phyloP scores from a whole-genome alignment of 805 yeast species.

The Candida maltosa region DNA sequence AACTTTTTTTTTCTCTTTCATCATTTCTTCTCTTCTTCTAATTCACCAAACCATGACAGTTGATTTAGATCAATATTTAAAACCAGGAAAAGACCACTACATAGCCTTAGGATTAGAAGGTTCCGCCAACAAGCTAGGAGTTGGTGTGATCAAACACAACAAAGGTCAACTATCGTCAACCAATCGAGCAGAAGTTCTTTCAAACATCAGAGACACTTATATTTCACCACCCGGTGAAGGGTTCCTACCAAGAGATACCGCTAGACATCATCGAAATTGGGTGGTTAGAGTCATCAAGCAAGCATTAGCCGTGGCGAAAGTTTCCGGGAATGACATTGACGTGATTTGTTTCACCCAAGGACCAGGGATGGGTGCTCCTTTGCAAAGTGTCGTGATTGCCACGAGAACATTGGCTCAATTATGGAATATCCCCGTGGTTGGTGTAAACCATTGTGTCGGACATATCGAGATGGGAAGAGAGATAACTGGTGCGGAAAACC shows the following conservation, averaged over 20 bases:
- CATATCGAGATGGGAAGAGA: conserved; percentile 99
- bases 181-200: conserved; percentile 70
- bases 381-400: conserved; percentile 87
- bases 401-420: conserved; percentile 81
- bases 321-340: conserved; percentile 54
- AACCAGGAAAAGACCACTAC: conserved; percentile 47
- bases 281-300: conserved; percentile 70
- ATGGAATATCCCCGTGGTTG: conserved; percentile 83
- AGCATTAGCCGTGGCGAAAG: conserved; percentile 61
- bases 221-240: conserved; percentile 98
- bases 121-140: conserved; percentile 94
- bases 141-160: conserved; percentile 81
- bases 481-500: conserved; percentile 96
- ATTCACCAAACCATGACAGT: conserved; percentile 25
- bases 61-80: conserved; percentile 43
- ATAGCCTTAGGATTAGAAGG: conserved; percentile 93
- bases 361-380: conserved; percentile 99
- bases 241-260: conserved; percentile 92
- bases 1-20: too few species aligned
- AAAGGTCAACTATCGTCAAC: conserved; percentile 51
- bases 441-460: conserved; percentile 96
- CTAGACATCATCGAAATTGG: conserved; percentile 95
- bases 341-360: conserved; percentile 95
- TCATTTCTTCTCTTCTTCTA: conserved; percentile 1
- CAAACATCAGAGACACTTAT: conserved; percentile 95